phyloP scores from a whole-genome alignment of 139 green algal genomes.

The Tetratostichococcus sp. region DNA sequence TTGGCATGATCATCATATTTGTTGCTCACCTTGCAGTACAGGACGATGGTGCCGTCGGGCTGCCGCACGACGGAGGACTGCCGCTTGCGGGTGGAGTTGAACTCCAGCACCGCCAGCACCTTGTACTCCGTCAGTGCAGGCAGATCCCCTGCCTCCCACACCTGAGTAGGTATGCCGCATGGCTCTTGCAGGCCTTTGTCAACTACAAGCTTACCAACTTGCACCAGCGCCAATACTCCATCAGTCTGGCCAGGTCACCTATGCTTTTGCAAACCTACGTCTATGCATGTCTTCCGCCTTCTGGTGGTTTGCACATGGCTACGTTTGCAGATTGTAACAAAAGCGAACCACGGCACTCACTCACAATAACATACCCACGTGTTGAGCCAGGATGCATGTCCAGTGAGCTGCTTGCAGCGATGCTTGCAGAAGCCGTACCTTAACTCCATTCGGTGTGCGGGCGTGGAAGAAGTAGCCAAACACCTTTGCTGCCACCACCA shows the following conservation, averaged over 20 bases:
- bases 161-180: neutral
- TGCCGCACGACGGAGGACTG: constrained; percentile 66
- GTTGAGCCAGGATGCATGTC: too few relatives aligned
- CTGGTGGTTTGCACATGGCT: neutral
- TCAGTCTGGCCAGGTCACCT: too few relatives aligned
- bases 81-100: constrained; percentile 67
- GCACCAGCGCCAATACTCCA: too few relatives aligned
- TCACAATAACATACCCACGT: too few relatives aligned
- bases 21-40: constrained; percentile 47
- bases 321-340: neutral
- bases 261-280: too few relatives aligned
- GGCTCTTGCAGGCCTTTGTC: too few relatives aligned
- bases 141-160: constrained; percentile 2
- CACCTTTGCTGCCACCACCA: constrained; percentile 70
- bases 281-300: too few relatives aligned
- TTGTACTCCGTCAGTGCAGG: constrained; percentile 39
- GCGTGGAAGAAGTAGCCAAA: constrained; percentile 69
- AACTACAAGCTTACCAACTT: too few relatives aligned
- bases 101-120: constrained; percentile 81
- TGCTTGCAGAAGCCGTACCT: too few relatives aligned
- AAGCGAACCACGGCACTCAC: too few relatives aligned
- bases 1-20: too few relatives aligned
- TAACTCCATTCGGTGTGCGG: constrained; percentile 17
- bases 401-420: neutral
- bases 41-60: constrained; percentile 51